Conservation (phyloP, 805 yeast genomes). For the Lachancea sp. region DNA sequence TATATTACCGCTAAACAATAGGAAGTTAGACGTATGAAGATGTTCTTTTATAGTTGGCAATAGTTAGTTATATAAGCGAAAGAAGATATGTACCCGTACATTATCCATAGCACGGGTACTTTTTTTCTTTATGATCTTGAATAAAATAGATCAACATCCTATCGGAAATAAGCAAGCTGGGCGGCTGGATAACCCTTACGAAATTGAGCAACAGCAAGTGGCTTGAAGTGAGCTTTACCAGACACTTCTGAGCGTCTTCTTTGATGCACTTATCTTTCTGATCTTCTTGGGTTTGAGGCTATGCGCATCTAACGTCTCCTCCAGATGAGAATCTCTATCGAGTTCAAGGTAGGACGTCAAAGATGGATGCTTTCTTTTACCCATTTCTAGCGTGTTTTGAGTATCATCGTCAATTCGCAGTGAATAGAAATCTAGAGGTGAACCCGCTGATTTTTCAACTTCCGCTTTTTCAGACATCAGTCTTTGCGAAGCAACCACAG, state of each 20-base stretch:
- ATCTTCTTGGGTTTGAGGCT: constrained; percentile 13
- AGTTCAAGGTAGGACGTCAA: constrained; percentile 17
- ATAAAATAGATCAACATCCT: too few relatives aligned
- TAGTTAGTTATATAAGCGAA: too few relatives aligned
- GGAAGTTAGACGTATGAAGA: too few relatives aligned
- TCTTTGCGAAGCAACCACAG: neutral
- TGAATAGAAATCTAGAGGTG: constrained; percentile 18
- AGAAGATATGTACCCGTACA: too few relatives aligned
- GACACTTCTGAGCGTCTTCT: constrained; percentile 26
- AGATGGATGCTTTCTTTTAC: constrained; percentile 21
- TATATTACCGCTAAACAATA: too few relatives aligned
- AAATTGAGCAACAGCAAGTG: neutral
- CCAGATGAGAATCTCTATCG: constrained; percentile 16
- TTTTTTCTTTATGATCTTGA: too few relatives aligned
- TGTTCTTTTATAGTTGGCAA: too few relatives aligned
- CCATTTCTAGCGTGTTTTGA: constrained; percentile 10
- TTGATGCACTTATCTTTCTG: constrained; percentile 30
- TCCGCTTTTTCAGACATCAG: neutral
- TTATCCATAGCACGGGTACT: too few relatives aligned
- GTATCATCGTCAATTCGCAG: constrained; percentile 18
- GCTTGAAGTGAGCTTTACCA: constrained; percentile 17
- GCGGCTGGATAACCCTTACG: too few relatives aligned
- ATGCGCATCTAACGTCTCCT: constrained; percentile 14
- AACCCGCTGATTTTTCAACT: constrained; percentile 5
- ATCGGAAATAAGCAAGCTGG: neutral